These are phyloP conservation scores for Retiboletus fuscus DNA, from an alignment of 1,284 basidiomycete species.

Conservation along the genomic window DNA sequence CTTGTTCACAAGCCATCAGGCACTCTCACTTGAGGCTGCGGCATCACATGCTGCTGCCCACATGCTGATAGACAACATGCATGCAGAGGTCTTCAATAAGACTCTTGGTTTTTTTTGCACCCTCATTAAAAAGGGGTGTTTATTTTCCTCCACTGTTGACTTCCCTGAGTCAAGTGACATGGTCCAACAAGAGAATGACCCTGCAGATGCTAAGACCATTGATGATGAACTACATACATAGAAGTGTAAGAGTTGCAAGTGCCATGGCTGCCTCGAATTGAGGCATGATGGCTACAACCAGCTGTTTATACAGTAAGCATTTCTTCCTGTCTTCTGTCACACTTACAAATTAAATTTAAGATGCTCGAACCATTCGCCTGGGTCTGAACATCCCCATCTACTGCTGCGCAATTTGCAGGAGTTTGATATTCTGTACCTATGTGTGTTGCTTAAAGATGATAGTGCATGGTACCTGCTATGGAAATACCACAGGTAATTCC, in stretches of 20 bases:
- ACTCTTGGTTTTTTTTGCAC: conserved; percentile 20
- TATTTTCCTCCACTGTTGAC: not conserved
- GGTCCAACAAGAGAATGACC: not conserved
- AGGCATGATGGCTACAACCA: not conserved
- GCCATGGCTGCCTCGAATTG: not conserved
- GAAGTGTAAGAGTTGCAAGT: not conserved
- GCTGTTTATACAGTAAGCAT: conserved; percentile 20
- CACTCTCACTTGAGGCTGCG: rapidly evolving
- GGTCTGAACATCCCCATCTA: conserved; percentile 27
- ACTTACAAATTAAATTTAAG: not conserved
- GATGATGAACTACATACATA: not conserved
- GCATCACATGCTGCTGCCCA: not conserved
- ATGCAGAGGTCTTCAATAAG: conserved; percentile 9
- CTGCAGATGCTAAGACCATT: not conserved
- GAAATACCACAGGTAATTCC: too few species aligned
- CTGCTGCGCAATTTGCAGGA: conserved; percentile 40
- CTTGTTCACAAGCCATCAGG: not conserved
- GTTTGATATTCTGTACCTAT: too few species aligned
- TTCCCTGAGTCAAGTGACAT: not conserved
- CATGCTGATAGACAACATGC: not conserved
- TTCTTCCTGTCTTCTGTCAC: not conserved
- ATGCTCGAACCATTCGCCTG: not conserved
- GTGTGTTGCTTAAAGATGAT: too few species aligned
- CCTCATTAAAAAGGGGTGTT: conserved; percentile 10
- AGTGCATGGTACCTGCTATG: too few species aligned